Evolutionary conservation across 768 basidiomycete species (phyloP), one percentile per base, ranked within the genome.

Genomic region (Clitopilus hobsonii): DNA sequence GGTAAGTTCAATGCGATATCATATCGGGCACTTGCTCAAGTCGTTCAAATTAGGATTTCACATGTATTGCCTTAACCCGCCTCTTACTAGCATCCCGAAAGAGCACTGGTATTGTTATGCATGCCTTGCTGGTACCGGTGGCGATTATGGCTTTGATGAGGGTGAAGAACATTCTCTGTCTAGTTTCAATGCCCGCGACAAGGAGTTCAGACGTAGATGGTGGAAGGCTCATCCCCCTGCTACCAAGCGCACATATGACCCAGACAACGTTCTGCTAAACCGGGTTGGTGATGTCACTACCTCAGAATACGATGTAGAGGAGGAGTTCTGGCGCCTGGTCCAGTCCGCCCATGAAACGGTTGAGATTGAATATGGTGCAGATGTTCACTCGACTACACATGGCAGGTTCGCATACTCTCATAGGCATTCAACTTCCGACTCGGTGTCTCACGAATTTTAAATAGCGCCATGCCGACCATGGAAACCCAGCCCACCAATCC

Each of bases 281-380:
- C 76, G 71, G 55, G 75, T 85, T 60, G 84, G 83, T 18, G 79
- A 82, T 58, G 74, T 83, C 30, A 67, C 74, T 2, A 85, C 97
- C n/a, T 84, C 88, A 11, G 97, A 99, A 69, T 81, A 84, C 59
- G 94, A 98, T 61, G 84, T 98, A 8, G 97, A 99, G 76, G 77
- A 80, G 49, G 96, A 99, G 69, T 99, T 98, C 63, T 99, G 97
- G 97, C 81, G 94, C 28, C 80, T 99, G 51, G 94, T 98, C 8
- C 90, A 97, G 69, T 89, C 89, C 16, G 81, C 84, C 54, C 75
- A 80, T 38, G 95, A 98, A 67, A 95, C 92, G 0, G 94, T 99
- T 16, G 97, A 99, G 69, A 88, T 98, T 28, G 97, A 99, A 70
- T 99, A 99, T 66, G 97, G 97, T n/a, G 97, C 97, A 1, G 97